Evolutionary conservation across 2,329 filamentous ascomycete species (phyloP), one percentile per base, ranked within the genome.

Genomic region (Fusarium sp.): DNA sequence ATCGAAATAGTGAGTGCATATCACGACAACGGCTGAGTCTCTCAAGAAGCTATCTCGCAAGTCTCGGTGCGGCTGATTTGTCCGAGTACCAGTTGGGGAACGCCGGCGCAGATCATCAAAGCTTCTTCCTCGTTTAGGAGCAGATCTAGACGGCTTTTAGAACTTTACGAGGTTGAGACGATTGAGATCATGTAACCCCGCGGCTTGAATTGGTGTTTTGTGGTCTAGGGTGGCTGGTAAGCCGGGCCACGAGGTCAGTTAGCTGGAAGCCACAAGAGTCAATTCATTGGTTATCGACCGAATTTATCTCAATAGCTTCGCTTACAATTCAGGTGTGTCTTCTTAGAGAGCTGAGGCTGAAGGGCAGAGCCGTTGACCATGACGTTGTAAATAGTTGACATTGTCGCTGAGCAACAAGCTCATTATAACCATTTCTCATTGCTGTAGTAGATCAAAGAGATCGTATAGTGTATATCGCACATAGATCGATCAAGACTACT

Each of bases 261-360:
- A 42, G 39, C 31, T 24, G 22, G 28, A 40, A 60, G 56, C 56
- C 56, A 60, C 56, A 25, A 7, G n/a, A n/a, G n/a, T n/a, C n/a
- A n/a, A n/a, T n/a, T n/a, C n/a, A n/a, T n/a, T 53, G 15, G 3
- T 6, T 42, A 8, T 28, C 22, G 38, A 32, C 22, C 25, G 10
- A 15, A 29, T 9, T 24, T 51, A 13, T 41, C 25, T 9, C 7
- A 41, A 42, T 31, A 39, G 25, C 26, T 22, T 39, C 25, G 12
- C 12, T 47, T n/a, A n/a, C 26, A 32, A 28, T 32, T n/a, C 31
- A 38, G 15, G 40, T 12, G 7, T 28, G 29, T 29, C 41, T 41
- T 25, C 34, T 19, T 39, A 7, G 15, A 35, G 12, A 15, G n/a
- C 15, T n/a, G n/a, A n/a, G n/a, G n/a, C n/a, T n/a, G n/a, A n/a